Percentiles rank a stretch among this genome's conserved stretches.
phyloP scores from a whole-genome alignment of 768 basidiomycete species.

The Naganishia vaughanmartiniae region DNA sequence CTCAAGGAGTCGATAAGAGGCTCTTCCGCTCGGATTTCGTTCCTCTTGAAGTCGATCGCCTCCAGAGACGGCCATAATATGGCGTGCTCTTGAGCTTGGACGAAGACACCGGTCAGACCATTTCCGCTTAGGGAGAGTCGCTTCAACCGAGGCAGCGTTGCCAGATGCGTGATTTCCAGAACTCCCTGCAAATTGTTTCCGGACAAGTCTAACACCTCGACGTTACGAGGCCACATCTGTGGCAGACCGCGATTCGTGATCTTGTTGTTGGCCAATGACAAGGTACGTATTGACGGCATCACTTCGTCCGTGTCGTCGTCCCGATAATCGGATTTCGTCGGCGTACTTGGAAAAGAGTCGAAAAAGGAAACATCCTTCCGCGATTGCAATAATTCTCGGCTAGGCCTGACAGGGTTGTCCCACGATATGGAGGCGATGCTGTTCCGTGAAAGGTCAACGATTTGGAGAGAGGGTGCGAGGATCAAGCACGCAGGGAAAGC shows the following conservation, averaged over 20 bases:
- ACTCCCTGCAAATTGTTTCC: conserved; percentile 21
- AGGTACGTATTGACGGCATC: conserved; percentile 9
- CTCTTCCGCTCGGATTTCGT: conserved; percentile 13
- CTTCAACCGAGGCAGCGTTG: conserved; percentile 9
- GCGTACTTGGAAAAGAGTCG: conserved; percentile 27
- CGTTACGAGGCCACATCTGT: conserved; percentile 20
- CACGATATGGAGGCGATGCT: conserved; percentile 37
- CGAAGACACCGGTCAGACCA: not conserved
- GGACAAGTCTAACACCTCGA: conserved; percentile 26
- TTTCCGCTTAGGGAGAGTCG: not conserved
- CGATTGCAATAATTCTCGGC: conserved; percentile 39
- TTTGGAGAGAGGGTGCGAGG: conserved; percentile 42
- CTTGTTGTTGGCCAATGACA: conserved; percentile 15
- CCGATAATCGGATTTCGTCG: conserved; percentile 9
- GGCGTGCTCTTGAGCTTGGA: not conserved
- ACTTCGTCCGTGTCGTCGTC: conserved; percentile 21
- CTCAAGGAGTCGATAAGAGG: not conserved
- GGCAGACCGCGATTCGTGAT: conserved; percentile 25
- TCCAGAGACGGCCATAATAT: conserved; percentile 14
- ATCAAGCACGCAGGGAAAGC: conserved; percentile 41
- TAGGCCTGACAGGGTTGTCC: conserved; percentile 39
- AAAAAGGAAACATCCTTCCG: conserved; percentile 28
- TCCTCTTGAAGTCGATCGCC: conserved; percentile 8
- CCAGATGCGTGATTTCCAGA: conserved; percentile 15
- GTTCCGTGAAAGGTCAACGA: conserved; percentile 47